A percentile compares a stretch with the other conserved stretches of the same genome.
These are phyloP conservation scores for Coemansia sp. DNA, from an alignment of 192 early-diverging fungal species.

Conservation along the genomic window DNA sequence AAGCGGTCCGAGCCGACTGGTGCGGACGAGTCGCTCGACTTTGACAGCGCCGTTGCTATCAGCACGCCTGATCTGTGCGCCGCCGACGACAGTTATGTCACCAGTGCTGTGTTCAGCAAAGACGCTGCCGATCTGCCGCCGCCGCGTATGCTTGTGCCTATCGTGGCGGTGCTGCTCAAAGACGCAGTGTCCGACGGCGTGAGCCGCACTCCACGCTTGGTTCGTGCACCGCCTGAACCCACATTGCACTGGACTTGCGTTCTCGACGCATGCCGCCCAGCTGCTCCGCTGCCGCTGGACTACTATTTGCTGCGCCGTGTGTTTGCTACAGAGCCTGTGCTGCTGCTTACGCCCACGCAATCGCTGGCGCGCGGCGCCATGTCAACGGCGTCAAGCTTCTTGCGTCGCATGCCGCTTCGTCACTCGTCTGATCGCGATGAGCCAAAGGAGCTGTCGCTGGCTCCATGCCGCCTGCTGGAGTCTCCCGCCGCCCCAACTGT, in stretches of 20 bases:
- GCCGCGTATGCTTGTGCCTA: conserved; percentile 43
- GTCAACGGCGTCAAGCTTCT: conserved; percentile 22
- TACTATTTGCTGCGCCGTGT: conserved; percentile 48
- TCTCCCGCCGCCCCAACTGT: conserved; percentile 21
- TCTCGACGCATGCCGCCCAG: conserved; percentile 23
- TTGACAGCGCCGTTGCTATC: conserved; percentile 49
- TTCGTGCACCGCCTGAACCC: background rate
- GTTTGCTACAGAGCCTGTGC: conserved; percentile 38
- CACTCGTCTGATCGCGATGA: conserved; percentile 14
- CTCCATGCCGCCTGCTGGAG: conserved; percentile 26
- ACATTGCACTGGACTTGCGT: conserved; percentile 22
- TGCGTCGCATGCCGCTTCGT: conserved; percentile 46
- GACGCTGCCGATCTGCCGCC: conserved; percentile 42
- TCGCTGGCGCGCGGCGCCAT: background rate
- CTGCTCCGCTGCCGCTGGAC: conserved; percentile 36
- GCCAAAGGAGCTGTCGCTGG: conserved; percentile 25
- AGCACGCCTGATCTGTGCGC: conserved; percentile 42
- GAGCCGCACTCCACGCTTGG: background rate
- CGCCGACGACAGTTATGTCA: conserved; percentile 40
- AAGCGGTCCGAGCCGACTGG: background rate
- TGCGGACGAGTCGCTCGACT: conserved; percentile 31
- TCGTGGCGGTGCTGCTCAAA: conserved; percentile 52
- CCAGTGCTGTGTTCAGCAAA: conserved; percentile 41
- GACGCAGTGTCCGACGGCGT: conserved; percentile 33
- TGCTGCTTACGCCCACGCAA: conserved; percentile 11